phyloP scores from a whole-genome alignment of 306 rosid genomes.

The Vachellia collinsii region DNA sequence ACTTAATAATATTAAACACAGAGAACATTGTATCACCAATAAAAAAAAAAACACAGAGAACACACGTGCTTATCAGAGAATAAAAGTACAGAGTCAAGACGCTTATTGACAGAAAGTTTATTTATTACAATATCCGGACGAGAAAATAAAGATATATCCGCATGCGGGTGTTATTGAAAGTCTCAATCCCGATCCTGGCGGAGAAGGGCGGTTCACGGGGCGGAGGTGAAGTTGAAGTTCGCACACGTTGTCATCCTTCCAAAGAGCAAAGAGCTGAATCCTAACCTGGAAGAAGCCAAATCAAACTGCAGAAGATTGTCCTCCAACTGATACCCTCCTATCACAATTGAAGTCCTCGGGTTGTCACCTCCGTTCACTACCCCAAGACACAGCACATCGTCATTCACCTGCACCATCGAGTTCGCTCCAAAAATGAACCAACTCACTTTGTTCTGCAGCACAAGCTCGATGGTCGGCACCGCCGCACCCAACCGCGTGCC shows the following conservation, averaged over 20 bases:
- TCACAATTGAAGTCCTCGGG: conserved; percentile 40
- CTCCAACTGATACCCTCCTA: conserved; percentile 55
- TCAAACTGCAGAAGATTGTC: conserved; percentile 50
- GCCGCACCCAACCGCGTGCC: conserved; percentile 40
- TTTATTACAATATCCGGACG: not conserved
- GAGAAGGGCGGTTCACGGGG: not conserved
- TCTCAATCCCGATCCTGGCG: not conserved
- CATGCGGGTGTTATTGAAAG: not conserved
- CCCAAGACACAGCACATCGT: conserved; percentile 43
- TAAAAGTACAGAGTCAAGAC: not conserved
- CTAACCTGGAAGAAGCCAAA: conserved; percentile 44
- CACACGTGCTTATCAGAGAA: not conserved
- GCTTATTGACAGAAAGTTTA: not conserved
- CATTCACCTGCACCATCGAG: not conserved
- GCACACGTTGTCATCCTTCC: conserved; percentile 41
- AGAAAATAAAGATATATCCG: not conserved
- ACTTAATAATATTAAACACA: too few relatives aligned
- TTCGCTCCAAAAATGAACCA: too few relatives aligned
- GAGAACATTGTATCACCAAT: too few relatives aligned
- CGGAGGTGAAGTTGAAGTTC: conserved; percentile 55
- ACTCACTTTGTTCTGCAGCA: too few relatives aligned
- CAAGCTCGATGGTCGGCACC: too few relatives aligned
- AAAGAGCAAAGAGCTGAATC: conserved; percentile 48
- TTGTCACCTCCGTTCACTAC: conserved; percentile 50
- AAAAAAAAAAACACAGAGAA: too few relatives aligned